phyloP scores from a whole-genome alignment of 352 stramenopile genomes.

The Peronospora belbahrii region DNA sequence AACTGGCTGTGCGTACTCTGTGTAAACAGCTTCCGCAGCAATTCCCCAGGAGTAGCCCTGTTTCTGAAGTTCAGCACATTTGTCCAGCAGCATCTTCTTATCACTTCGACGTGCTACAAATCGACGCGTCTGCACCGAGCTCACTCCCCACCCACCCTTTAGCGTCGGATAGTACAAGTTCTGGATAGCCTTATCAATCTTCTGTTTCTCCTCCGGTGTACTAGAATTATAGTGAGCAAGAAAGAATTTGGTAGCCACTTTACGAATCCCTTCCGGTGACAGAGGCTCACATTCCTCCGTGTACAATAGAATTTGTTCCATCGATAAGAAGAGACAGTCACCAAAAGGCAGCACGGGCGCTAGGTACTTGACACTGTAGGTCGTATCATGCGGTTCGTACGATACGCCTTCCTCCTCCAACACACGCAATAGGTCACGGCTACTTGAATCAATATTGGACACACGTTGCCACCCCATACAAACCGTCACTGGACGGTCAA shows the following conservation, averaged over 20 bases:
- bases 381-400: conserved; percentile 79
- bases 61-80: conserved; percentile 73
- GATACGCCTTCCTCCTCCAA: conserved; percentile 81
- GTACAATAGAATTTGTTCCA: conserved; percentile 82
- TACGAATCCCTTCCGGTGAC: conserved; percentile 53
- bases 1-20: conserved; percentile 57
- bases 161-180: conserved; percentile 83
- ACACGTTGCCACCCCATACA: conserved; percentile 84
- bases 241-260: conserved; percentile 74
- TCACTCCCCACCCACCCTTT: conserved; percentile 77
- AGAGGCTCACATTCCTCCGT: conserved; percentile 79
- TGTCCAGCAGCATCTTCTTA: conserved; percentile 66
- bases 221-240: conserved; percentile 58
- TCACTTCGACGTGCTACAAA: conserved; percentile 62
- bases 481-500: conserved; percentile 68
- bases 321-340: conserved; percentile 83
- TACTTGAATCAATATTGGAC: conserved; percentile 62
- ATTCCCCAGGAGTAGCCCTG: conserved; percentile 68
- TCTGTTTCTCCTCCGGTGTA: conserved; percentile 48
- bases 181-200: conserved; percentile 78
- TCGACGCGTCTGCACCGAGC: conserved; percentile 70
- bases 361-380: conserved; percentile 86
- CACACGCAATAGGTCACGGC: conserved; percentile 61
- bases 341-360: conserved; percentile 72
- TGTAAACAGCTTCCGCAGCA: conserved; percentile 75